Conservation (phyloP, 306 rosid species). For the Citrullus amarus region DNA sequence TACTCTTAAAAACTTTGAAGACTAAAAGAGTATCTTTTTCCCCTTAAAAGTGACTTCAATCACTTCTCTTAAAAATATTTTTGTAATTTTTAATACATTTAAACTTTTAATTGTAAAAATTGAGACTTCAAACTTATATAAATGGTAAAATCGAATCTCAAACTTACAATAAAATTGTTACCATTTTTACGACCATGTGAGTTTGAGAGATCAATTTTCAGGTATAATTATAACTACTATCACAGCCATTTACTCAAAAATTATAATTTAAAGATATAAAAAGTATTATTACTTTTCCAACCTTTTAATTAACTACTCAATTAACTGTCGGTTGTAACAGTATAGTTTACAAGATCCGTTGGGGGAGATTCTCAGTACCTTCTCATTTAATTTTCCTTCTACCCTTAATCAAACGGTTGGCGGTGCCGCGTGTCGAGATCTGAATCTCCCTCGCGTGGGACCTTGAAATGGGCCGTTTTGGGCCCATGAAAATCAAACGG, state of each 20-base stretch:
- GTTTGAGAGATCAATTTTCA: too few species aligned
- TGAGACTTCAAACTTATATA: too few species aligned
- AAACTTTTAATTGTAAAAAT: too few species aligned
- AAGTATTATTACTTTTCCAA: neutral
- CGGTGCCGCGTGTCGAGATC: neutral
- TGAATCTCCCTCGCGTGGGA: neutral
- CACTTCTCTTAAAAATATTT: too few species aligned
- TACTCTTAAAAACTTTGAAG: too few species aligned
- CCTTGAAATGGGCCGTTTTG: neutral
- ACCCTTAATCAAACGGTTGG: neutral
- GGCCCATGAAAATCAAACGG: neutral
- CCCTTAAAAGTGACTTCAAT: too few species aligned
- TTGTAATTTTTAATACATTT: too few species aligned
- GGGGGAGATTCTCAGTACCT: neutral
- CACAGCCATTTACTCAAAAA: accelerated
- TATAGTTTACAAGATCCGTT: neutral
- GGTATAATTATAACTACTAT: too few species aligned
- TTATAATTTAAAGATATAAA: neutral
- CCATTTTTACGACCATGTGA: too few species aligned
- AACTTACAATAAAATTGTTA: too few species aligned
- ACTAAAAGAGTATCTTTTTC: too few species aligned
- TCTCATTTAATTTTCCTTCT: neutral
- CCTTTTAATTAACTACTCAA: neutral
- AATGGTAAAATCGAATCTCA: too few species aligned
- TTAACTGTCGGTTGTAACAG: neutral